A percentile compares a stretch with the other conserved stretches of the same genome.
Evolutionary conservation across 2,329 filamentous ascomycete genomes (phyloP).

Genomic region (Penicillium sp.): DNA sequence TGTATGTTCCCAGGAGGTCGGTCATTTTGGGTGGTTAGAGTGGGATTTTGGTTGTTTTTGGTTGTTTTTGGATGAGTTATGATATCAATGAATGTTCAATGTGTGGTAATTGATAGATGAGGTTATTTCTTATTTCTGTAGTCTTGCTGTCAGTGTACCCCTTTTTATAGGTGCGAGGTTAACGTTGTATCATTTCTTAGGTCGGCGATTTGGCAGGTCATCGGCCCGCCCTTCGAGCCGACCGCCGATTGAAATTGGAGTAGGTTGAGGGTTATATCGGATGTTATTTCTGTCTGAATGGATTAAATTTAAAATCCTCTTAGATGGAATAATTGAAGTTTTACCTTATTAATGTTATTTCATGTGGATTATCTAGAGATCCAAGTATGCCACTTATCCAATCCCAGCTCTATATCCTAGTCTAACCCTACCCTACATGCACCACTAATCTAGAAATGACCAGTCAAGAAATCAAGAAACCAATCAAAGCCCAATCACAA

Average conservation of each 20-base stretch:
- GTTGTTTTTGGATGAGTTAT: neutral
- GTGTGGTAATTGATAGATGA: neutral
- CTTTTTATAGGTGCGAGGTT: neutral
- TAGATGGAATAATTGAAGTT: neutral
- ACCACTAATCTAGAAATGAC: neutral
- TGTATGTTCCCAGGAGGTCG: conserved; percentile 8
- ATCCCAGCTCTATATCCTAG: neutral
- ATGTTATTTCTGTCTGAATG: neutral
- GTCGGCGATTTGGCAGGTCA: neutral
- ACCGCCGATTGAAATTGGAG: neutral
- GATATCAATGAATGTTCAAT: neutral
- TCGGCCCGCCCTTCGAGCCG: conserved; percentile 10
- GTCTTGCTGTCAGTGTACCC: neutral
- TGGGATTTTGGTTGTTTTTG: neutral
- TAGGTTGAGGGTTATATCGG: neutral
- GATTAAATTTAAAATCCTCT: neutral
- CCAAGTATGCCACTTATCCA: neutral
- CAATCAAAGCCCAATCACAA: neutral
- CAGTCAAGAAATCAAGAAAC: neutral
- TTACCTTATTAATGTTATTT: neutral
- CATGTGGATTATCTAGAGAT: no score
- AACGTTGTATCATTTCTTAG: neutral
- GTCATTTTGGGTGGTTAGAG: neutral
- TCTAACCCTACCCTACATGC: neutral
- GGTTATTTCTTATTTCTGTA: neutral